These are phyloP conservation scores for Boletus rex-veris DNA, from an alignment of 768 basidiomycete species.

Conservation along the genomic window DNA sequence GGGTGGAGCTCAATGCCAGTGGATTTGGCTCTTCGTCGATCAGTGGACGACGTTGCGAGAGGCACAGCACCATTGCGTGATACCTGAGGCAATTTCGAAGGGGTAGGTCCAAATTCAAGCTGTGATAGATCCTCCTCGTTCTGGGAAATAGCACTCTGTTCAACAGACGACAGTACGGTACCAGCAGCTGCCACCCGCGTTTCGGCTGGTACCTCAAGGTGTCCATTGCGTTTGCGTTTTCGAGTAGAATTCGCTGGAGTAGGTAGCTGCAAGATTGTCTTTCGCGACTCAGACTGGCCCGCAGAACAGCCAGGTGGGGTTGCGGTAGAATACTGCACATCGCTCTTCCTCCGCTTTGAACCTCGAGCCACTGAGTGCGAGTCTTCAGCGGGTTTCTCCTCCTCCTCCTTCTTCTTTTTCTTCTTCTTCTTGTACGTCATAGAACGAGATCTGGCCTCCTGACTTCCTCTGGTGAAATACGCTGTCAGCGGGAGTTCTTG, in stretches of 20 bases:
- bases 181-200: not conserved
- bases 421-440: slow-evolving; percentile 2
- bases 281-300: slow-evolving; percentile 3
- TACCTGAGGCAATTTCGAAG: not conserved
- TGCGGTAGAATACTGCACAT: not conserved
- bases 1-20: not conserved
- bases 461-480: slow-evolving; percentile 22
- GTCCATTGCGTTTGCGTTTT: slow-evolving; percentile 7
- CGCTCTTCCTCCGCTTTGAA: slow-evolving; percentile 21
- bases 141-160: not conserved
- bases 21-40: not conserved
- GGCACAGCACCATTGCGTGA: not conserved
- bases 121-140: slow-evolving; percentile 4
- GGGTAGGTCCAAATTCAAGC: not conserved
- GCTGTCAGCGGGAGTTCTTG: slow-evolving; percentile 32
- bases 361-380: slow-evolving; percentile 5
- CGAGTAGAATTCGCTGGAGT: slow-evolving; percentile 22
- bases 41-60: slow-evolving; percentile 9
- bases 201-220: not conserved
- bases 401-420: too few species aligned
- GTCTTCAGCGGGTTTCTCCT: not conserved
- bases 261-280: slow-evolving; percentile 15
- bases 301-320: not conserved
- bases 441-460: slow-evolving; percentile 5
- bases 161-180: not conserved